These are phyloP conservation scores for Lasiosphaeria ovina DNA, from an alignment of 495 filamentous ascomycete species.

Conservation along the genomic window DNA sequence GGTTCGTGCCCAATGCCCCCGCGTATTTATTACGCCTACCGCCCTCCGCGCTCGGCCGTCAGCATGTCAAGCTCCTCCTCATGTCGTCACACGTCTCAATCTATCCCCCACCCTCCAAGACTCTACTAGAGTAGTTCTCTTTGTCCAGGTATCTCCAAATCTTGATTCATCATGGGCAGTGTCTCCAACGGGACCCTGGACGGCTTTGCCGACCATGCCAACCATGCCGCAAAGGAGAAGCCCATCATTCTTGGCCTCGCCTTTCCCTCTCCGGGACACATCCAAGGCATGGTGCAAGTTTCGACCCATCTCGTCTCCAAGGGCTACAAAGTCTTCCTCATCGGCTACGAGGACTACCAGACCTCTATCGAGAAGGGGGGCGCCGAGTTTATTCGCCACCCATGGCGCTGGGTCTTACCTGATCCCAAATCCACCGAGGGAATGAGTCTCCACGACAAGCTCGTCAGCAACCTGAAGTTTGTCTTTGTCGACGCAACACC, in stretches of 20 bases:
- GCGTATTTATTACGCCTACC: too few species aligned
- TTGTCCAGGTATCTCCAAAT: not conserved
- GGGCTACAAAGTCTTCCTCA: constrained; percentile 27
- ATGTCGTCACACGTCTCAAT: not conserved
- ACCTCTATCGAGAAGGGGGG: constrained; percentile 15
- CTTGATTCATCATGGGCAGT: not conserved
- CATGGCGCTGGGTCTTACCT: constrained; percentile 1
- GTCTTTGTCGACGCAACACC: constrained; percentile 20
- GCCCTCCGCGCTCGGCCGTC: too few species aligned
- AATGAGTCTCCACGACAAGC: not conserved
- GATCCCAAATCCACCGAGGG: not conserved
- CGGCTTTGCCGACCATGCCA: not conserved
- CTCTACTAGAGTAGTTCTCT: not conserved
- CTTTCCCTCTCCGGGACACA: constrained; percentile 15
- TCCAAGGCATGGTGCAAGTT: constrained; percentile 6
- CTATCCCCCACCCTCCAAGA: not conserved
- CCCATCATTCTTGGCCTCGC: constrained; percentile 24
- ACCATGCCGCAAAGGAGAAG: constrained; percentile 16
- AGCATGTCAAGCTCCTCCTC: too few species aligned
- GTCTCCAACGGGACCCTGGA: not conserved
- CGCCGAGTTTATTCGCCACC: constrained; percentile 15
- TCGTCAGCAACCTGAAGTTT: constrained; percentile 8
- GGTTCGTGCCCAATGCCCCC: too few species aligned
- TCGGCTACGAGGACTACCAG: constrained; percentile 29
- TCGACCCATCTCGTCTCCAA: constrained; percentile 28